phyloP scores from a whole-genome alignment of 495 filamentous ascomycete genomes.

The Aspergillus panamensis region DNA sequence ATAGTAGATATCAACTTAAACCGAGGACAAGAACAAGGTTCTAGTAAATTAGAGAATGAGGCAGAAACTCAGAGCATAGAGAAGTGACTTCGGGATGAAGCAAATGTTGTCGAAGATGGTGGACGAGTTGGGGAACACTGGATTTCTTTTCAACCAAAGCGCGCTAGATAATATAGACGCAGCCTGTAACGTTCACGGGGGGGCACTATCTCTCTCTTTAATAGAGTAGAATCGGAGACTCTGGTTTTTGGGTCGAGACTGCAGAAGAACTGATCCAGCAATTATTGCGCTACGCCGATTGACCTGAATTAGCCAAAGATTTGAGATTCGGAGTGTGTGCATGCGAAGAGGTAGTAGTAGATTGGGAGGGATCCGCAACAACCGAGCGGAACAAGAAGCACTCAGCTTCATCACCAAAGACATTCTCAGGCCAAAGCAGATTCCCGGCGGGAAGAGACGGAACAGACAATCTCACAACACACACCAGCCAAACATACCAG shows the following conservation, averaged over 20 bases:
- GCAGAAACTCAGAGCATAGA: slow-evolving; percentile 10
- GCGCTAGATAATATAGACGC: not conserved
- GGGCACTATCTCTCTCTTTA: not conserved
- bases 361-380: not conserved
- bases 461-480: not conserved
- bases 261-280: slow-evolving; percentile 17
- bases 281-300: slow-evolving; percentile 12
- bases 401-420: not conserved
- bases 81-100: not conserved
- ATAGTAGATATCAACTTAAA: not conserved
- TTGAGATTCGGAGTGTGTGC: slow-evolving; percentile 10
- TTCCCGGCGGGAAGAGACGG: not conserved
- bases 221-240: not conserved
- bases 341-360: slow-evolving; percentile 1
- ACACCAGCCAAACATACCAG: slow-evolving; percentile 8
- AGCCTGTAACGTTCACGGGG: not conserved
- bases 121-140: slow-evolving; percentile 10
- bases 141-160: not conserved
- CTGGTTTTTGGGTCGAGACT: slow-evolving; percentile 3
- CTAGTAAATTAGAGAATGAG: not conserved
- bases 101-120: not conserved
- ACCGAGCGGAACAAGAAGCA: not conserved
- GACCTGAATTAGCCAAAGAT: slow-evolving; percentile 15
- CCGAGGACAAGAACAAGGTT: not conserved
- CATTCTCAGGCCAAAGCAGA: not conserved